A percentile compares a stretch with the other conserved stretches of the same genome.
These are phyloP conservation scores for Arabidopsis hybrid DNA, from an alignment of 441 rosid genomes.

Conservation along the genomic window DNA sequence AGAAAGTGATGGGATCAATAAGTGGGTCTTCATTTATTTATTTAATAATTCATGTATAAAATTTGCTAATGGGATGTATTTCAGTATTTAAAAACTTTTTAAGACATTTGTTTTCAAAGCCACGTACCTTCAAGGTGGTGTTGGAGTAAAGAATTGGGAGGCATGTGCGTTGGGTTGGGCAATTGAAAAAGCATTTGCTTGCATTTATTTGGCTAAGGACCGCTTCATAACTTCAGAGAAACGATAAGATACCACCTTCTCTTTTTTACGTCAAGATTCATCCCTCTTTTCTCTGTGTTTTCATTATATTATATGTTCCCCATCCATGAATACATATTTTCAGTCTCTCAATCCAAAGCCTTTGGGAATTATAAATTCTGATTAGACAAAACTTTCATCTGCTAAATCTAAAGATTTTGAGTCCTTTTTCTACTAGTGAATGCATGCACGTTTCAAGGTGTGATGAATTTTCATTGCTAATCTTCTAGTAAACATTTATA, in stretches of 20 bases:
- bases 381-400: background rate
- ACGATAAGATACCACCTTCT: conserved; percentile 1
- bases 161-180: conserved; percentile 21
- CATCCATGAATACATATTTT: background rate
- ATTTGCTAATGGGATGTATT: background rate
- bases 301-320: background rate
- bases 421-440: too few species aligned
- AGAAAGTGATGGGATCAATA: background rate
- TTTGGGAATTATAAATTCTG: background rate
- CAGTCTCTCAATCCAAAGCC: too few species aligned
- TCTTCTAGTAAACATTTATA: background rate
- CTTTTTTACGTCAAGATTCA: background rate
- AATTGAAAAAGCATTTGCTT: background rate
- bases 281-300: background rate
- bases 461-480: background rate
- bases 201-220: conserved; percentile 2
- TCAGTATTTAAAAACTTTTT: background rate
- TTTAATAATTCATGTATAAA: too few species aligned
- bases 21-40: background rate
- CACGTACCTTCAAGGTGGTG: background rate
- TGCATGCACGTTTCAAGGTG: background rate
- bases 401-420: background rate
- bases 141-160: conserved; percentile 7
- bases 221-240: background rate
- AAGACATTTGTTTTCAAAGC: background rate